Conservation (phyloP, 2,329 filamentous ascomycete genomes). For the Ophiocordyceps camponoti-saundersi region DNA sequence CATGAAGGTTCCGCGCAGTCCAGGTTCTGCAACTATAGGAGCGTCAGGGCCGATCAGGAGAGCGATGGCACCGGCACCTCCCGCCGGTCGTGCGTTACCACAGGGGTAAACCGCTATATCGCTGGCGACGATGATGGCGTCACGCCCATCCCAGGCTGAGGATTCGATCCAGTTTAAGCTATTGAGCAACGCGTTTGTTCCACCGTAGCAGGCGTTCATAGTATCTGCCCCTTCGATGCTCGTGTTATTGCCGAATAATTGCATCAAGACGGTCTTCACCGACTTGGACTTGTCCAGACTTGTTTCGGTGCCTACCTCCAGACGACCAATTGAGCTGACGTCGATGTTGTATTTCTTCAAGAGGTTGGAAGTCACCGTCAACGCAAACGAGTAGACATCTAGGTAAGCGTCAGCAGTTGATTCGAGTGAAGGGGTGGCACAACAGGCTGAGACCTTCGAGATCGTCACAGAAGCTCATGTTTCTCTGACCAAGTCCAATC, state of each 20-base stretch:
- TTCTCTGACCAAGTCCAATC: conserved; percentile 78
- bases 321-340: conserved; percentile 56
- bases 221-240: conserved; percentile 74
- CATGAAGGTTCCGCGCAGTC: conserved; percentile 66
- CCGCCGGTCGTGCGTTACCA: conserved; percentile 64
- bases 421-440: conserved; percentile 3
- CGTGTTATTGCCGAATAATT: conserved; percentile 69
- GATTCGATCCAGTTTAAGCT: conserved; percentile 74
- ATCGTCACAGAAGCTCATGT: conserved; percentile 86
- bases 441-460: conserved; percentile 49
- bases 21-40: conserved; percentile 60
- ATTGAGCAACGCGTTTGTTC: conserved; percentile 75
- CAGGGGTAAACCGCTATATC: conserved; percentile 79
- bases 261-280: conserved; percentile 77
- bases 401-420: not conserved
- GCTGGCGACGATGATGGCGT: conserved; percentile 64
- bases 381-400: conserved; percentile 79
- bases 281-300: conserved; percentile 83
- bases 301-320: conserved; percentile 77
- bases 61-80: conserved; percentile 64
- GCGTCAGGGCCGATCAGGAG: conserved; percentile 66
- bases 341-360: conserved; percentile 74
- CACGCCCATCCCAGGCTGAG: conserved; percentile 70
- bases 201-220: conserved; percentile 74
- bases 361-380: conserved; percentile 63